Conservation (phyloP, 805 yeast species). For the Suhomyces xylopsoci region DNA sequence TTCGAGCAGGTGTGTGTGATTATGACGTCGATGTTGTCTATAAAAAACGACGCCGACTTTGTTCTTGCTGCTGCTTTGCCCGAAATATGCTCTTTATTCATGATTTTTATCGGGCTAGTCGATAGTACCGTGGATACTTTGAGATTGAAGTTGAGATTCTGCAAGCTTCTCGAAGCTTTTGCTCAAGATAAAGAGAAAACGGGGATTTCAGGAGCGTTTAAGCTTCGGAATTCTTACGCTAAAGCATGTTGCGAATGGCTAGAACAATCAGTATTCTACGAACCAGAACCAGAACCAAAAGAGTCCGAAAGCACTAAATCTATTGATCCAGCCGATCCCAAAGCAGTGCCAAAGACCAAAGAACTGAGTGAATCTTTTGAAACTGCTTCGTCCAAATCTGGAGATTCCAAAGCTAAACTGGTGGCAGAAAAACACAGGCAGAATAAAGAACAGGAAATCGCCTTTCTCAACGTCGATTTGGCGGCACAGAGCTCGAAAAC, state of each 20-base stretch:
- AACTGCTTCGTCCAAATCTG: not conserved
- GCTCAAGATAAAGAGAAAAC: constrained; percentile 30
- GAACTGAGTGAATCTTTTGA: not conserved
- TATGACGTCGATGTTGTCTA: constrained; percentile 36
- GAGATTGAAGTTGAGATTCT: constrained; percentile 42
- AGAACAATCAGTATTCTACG: constrained; percentile 46
- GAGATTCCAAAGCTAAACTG: not conserved
- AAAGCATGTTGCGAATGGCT: constrained; percentile 52
- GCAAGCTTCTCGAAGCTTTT: constrained; percentile 34
- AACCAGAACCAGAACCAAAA: constrained; percentile 16
- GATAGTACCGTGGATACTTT: constrained; percentile 28
- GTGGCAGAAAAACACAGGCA: not conserved
- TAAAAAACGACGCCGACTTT: constrained; percentile 35
- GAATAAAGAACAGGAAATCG: constrained; percentile 33
- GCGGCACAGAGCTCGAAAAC: constrained; percentile 63
- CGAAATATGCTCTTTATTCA: constrained; percentile 23
- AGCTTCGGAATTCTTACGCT: constrained; percentile 46
- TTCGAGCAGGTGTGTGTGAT: constrained; percentile 51
- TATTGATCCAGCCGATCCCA: not conserved
- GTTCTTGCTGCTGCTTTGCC: constrained; percentile 32
- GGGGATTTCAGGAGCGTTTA: constrained; percentile 45
- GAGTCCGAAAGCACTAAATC: not conserved
- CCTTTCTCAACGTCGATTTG: constrained; percentile 53
- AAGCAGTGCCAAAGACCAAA: not conserved
- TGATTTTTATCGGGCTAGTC: constrained; percentile 26